Evolutionary conservation across 1,284 basidiomycete genomes (phyloP).

Genomic region (Schizophyllum amplum): DNA sequence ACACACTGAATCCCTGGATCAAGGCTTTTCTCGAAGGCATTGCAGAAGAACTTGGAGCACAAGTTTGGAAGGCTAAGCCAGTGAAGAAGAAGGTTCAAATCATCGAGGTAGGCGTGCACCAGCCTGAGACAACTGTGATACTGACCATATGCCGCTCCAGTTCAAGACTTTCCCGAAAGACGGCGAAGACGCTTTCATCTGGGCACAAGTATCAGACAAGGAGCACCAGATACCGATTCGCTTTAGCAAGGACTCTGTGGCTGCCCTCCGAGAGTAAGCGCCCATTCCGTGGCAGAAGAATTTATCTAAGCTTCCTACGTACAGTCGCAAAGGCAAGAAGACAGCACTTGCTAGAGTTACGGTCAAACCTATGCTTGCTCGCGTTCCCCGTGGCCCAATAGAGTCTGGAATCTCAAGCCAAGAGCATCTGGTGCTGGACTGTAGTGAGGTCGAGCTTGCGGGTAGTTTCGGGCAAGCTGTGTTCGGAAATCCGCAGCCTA

Average conservation of each 20-base stretch:
- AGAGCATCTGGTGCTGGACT: constrained; percentile 39
- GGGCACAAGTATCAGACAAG: constrained; percentile 39
- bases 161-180: not conserved
- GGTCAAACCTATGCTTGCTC: constrained; percentile 36
- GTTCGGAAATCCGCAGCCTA: constrained; percentile 38
- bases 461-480: constrained; percentile 32
- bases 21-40: too few relatives aligned
- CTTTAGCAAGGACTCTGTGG: constrained; percentile 30
- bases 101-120: not conserved
- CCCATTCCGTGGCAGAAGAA: constrained; percentile 18
- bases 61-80: not conserved
- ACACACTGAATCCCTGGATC: too few relatives aligned
- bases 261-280: constrained; percentile 24
- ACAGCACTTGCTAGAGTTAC: constrained; percentile 30
- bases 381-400: constrained; percentile 32
- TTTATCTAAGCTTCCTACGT: not conserved
- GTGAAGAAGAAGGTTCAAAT: not conserved
- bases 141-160: not conserved
- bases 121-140: not conserved
- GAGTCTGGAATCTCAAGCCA: constrained; percentile 25
- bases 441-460: constrained; percentile 27
- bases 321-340: not conserved
- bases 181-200: constrained; percentile 28
- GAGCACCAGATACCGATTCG: constrained; percentile 27
- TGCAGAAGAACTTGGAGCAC: too few relatives aligned